Evolutionary conservation across 768 basidiomycete species (phyloP), one percentile per base, ranked within the genome.

Genomic region (Neoboletus magnificus): DNA sequence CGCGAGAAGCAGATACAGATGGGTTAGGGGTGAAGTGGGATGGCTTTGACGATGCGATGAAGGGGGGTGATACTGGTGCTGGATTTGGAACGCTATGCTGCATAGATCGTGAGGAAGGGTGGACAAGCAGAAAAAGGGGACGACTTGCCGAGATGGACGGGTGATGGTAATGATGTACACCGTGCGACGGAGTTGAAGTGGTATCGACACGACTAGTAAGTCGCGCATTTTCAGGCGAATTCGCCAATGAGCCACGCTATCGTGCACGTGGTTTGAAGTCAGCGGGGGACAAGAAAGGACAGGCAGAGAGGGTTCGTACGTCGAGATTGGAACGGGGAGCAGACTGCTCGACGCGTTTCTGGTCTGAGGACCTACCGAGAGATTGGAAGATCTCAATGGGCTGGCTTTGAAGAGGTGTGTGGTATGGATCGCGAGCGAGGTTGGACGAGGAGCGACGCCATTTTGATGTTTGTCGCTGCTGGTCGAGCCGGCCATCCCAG

Each of bases 401-500:
- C 13, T 50, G 50, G 2, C 36, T 49, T 15, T 50, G 37, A n/a
- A 47, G 48, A 37, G 48, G 40, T 29, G 57, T 13, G 6, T 49
- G 56, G 35, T 61, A 18, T 5, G 52, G 33, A 55, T 64, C 57
- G 48, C 55, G 62, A 45, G 46, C 48, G 23, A 36, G 52, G 30
- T 8, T 49, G 42, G 58, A 42, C n/a, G 63, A 52, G 27, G 64
- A 57, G 51, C 12, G 49, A 43, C 39, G 32, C 61, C 53, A 51
- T 45, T 47, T 54, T 5, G 56, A 29, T 29, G 15, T 37, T 56
- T 56, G 51, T 13, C 43, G 62, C 9, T 48, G 39, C 27, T 54
- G 52, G 55, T 55, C 45, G 44, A 49, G 60, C 48, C 29, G 58
- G 18, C 53, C 48, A 16, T 67, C 62, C 66, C 62, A 64, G 29